Evolutionary conservation across 345 rosid species (phyloP), one percentile per base, ranked within the genome.

Genomic region (Populus ilicifolia): DNA sequence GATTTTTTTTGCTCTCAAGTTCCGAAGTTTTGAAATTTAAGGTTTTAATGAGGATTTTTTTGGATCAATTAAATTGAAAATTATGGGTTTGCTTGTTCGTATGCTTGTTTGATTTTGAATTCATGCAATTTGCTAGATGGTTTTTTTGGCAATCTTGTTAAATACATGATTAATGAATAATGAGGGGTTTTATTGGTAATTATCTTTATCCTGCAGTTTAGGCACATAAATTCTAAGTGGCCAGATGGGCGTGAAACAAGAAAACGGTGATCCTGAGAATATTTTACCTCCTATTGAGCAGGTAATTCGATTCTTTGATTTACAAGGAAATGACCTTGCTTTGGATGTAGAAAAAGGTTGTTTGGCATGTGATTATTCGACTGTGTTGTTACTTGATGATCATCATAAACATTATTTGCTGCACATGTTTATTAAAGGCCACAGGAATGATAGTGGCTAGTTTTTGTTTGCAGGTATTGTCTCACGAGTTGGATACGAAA

Each of bases 401-500:
- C 9, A 8, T 23, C 48, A 39, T 6, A 52, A 21, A 9, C 27
- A 10, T n/a, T 29, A 43, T 18, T 43, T 23, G 6, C 6, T 35
- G 5, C 27, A 1, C 2, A 36, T 36, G 18, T 68, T 65, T 76
- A 23, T 69, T 67, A 18, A 2, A 2, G 70, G 38, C 36, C 46
- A 38, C 20, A 12, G 39, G 69, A 54, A 35, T 78, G 7, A 69
- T 41, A 1, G 65, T 44, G 17, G 30, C 16, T 78, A 2, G 16
- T 56, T 79, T 62, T 38, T 77, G 36, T 75, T 63, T 79, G 63
- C 87, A 90, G 93, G 91, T 87, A 79, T 84, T 84, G 11, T 77
- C 85, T 71, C 78, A 77, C 16, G 96, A 91, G 75, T 81, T 87
- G 74, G 92, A 92, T 70, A 70, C 80, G 23, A 83, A 86, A 44